Base-by-base conservation (phyloP, 169 alveolate species). In the Perkinsus olseni region DNA sequence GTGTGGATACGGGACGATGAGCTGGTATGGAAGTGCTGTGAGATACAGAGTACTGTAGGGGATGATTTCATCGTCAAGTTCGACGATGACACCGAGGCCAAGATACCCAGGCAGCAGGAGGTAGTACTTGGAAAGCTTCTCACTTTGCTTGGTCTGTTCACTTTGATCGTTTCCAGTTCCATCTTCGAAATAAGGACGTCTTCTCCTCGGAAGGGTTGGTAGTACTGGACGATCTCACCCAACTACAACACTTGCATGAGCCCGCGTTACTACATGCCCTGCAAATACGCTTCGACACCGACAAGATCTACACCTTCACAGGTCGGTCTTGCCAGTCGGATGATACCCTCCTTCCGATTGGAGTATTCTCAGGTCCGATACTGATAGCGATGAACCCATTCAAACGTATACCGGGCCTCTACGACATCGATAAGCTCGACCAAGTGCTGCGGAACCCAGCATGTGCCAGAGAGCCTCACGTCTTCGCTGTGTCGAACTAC, bases 331-430 rank as follows among this genome's bases (percentile, higher is more conserved):
- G 13, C 17, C 1, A 3, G 8, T 21, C 31, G 28, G 82, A 24
- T 8, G 82, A 13, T 24, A 62, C 37, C 82, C 82, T 21, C 31
- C 17, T 13, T 21, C 37, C 82, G n/a, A n/a, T n/a, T 4, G 8
- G 37, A 28, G 28, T 17, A 17, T 17, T 45, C 34, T 21, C 34
- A 62, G 99, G 99, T 48, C 99, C 99, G 74, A 99, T 99, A 90
- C 97, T 99, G 91, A 97, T 99, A 38, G 99, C 99, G 82, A 98
- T 99, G 24, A 99, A 99, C 93, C 99, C 99, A 6, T 99, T 98
- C 95, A 97, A 98, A 91, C 90, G 91, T 6, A 95, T 97, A 34
- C 95, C 91, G 1, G 96, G 96, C 74, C 94, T 97, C 51, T 97
- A 96, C 95, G 97, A 34, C 93, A 62, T 17, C 93, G 74, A 10